Percentiles rank a stretch among this genome's conserved stretches.
Conservation (phyloP, 2,329 filamentous ascomycete genomes). For the Cordyceps cateniannulata region DNA sequence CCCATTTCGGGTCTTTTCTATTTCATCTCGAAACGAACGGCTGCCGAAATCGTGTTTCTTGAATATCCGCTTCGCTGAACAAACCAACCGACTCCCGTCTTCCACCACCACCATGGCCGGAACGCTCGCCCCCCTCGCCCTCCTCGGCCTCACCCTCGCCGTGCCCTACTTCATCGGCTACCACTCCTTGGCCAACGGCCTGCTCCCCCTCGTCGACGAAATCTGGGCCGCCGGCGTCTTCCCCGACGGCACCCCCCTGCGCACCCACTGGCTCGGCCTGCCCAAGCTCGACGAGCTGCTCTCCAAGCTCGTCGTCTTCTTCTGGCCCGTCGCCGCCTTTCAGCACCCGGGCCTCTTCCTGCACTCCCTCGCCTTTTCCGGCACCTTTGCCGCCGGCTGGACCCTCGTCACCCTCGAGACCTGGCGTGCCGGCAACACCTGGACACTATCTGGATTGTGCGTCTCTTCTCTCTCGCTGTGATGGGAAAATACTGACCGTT, state of each 20-base stretch:
- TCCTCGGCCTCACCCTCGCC: slow-evolving; percentile 13
- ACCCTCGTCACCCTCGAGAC: slow-evolving; percentile 17
- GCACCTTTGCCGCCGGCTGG: slow-evolving; percentile 16
- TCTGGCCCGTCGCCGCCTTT: slow-evolving; percentile 15
- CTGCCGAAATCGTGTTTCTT: neutral
- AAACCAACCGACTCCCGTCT: neutral
- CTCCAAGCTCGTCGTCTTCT: slow-evolving; percentile 16
- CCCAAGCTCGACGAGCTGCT: slow-evolving; percentile 13
- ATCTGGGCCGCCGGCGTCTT: slow-evolving; percentile 3
- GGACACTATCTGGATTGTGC: slow-evolving; percentile 16
- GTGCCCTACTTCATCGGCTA: slow-evolving; percentile 18
- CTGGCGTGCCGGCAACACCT: slow-evolving; percentile 16
- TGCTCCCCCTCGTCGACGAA: slow-evolving; percentile 7
- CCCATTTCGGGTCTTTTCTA: neutral
- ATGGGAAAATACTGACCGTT: neutral
- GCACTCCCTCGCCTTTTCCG: slow-evolving; percentile 17
- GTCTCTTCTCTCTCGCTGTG: neutral
- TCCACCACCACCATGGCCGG: slow-evolving; percentile 12
- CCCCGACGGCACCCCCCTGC: slow-evolving; percentile 16
- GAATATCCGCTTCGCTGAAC: neutral
- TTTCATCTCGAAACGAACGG: neutral
- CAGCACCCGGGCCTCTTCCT: slow-evolving; percentile 15
- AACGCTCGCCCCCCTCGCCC: slow-evolving; percentile 11
- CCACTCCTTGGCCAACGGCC: slow-evolving; percentile 15
- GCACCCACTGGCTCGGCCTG: slow-evolving; percentile 15